A percentile compares a stretch with the other conserved stretches of the same genome.
Evolutionary conservation across 2,329 filamentous ascomycete species (phyloP).

Genomic region (Aspergillus fijiensis): DNA sequence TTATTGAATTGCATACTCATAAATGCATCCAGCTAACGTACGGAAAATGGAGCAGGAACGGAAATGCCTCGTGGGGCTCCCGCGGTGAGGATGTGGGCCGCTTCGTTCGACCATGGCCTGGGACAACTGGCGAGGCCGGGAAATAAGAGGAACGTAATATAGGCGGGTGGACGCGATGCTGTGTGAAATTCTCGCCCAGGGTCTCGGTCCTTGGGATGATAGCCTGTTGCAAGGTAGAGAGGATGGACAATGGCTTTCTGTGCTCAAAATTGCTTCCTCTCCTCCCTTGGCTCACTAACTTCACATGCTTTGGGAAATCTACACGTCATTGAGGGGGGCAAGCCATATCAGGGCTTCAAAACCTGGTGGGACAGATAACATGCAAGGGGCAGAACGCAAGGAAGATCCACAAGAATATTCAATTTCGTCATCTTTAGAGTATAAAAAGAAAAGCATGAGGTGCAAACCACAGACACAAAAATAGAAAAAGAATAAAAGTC

Average conservation of each 20-base stretch:
- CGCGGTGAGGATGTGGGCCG: constrained; percentile 1
- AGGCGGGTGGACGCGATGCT: not conserved
- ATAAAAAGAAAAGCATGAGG: constrained; percentile 21
- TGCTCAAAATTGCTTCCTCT: not conserved
- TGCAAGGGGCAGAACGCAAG: not conserved
- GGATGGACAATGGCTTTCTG: not conserved
- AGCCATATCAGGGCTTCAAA: not conserved
- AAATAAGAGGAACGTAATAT: not conserved
- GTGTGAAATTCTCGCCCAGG: not conserved
- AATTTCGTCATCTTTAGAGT: constrained; percentile 22
- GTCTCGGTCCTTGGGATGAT: not conserved
- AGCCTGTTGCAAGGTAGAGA: too few relatives aligned
- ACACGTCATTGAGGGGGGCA: not conserved
- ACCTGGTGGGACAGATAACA: not conserved
- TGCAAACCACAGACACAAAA: constrained; percentile 18
- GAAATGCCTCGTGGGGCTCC: constrained; percentile 8
- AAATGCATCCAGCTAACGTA: too few relatives aligned
- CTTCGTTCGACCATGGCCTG: not conserved
- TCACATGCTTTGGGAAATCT: not conserved
- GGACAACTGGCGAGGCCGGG: not conserved
- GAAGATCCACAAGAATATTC: constrained; percentile 4
- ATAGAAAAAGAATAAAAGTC: constrained; percentile 20
- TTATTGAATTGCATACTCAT: too few relatives aligned
- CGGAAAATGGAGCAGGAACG: not conserved
- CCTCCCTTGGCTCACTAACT: not conserved